Evolutionary conservation across 257 asterid species (phyloP).

Genomic region (Thymus mandschuricus): DNA sequence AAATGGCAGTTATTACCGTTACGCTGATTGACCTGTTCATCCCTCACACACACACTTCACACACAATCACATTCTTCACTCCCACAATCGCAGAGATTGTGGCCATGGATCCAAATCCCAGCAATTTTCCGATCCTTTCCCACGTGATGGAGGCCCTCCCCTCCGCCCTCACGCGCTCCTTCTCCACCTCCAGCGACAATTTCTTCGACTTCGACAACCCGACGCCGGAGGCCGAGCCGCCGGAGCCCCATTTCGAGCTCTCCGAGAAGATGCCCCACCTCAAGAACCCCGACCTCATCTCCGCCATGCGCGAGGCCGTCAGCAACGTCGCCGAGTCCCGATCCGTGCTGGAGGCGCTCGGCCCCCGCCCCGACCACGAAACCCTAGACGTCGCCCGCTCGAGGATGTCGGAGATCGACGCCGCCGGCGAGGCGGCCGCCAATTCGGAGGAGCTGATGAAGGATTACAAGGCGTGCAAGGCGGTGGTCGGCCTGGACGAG

Average conservation of each 20-base stretch:
- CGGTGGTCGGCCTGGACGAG: slow-evolving; percentile 75
- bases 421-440: slow-evolving; percentile 35
- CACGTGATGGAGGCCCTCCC: slow-evolving; percentile 72
- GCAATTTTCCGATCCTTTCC: slow-evolving; percentile 74
- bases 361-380: slow-evolving; percentile 90
- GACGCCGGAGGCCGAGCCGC: slow-evolving; percentile 13
- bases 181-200: slow-evolving; percentile 37
- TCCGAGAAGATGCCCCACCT: slow-evolving; percentile 86
- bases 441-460: slow-evolving; percentile 39
- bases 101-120: slow-evolving; percentile 83
- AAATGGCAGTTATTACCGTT: slow-evolving; percentile 1
- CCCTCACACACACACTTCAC: slow-evolving; percentile 1
- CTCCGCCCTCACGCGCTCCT: slow-evolving; percentile 53
- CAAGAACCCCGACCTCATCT: slow-evolving; percentile 59
- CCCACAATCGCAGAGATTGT: slow-evolving; percentile 1
- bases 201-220: slow-evolving; percentile 60
- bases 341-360: slow-evolving; percentile 63
- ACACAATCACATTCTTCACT: neutral
- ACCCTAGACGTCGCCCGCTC: slow-evolving; percentile 66
- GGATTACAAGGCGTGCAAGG: slow-evolving; percentile 58
- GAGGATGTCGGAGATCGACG: slow-evolving; percentile 54
- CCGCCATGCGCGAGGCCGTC: slow-evolving; percentile 77
- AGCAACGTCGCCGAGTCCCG: slow-evolving; percentile 77
- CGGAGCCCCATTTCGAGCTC: slow-evolving; percentile 75
- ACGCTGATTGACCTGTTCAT: neutral